phyloP scores from a whole-genome alignment of 345 rosid genomes.

The Mallotus nudiflorus region DNA sequence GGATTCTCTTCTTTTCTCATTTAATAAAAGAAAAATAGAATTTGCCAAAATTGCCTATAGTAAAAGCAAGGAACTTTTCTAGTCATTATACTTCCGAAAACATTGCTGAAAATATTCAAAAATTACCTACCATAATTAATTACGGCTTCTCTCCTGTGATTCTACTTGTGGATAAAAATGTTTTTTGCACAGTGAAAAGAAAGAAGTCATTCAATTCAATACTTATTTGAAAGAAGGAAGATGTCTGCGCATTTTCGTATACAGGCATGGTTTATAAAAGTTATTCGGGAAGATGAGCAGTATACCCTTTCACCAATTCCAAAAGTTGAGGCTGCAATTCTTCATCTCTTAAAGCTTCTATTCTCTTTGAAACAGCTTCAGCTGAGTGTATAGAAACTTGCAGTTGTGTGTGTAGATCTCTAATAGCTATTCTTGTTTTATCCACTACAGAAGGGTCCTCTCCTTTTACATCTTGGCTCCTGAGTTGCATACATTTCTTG shows the following conservation, averaged over 20 bases:
- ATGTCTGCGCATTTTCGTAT: not conserved
- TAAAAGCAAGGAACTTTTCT: too few relatives aligned
- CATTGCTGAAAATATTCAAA: not conserved
- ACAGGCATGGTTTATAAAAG: not conserved
- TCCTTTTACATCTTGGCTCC: constrained; percentile 80
- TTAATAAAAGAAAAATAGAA: not conserved
- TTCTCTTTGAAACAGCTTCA: constrained; percentile 81
- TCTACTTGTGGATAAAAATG: not conserved
- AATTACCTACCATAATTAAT: not conserved
- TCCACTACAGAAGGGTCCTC: constrained; percentile 58
- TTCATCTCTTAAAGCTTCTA: constrained; percentile 84
- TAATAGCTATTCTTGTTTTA: constrained; percentile 67
- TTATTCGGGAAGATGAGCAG: not conserved
- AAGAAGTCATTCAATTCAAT: not conserved
- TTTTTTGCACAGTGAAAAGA: not conserved
- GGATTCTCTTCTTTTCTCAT: not conserved
- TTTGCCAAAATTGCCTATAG: not conserved
- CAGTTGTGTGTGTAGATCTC: constrained; percentile 80
- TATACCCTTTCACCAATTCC: constrained; percentile 85
- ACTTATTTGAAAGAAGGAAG: not conserved
- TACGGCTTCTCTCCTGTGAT: not conserved
- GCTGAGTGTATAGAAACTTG: constrained; percentile 81
- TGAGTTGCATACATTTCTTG: constrained; percentile 66
- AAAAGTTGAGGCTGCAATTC: constrained; percentile 92
- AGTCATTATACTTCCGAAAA: too few relatives aligned